These are phyloP conservation scores for Penicillium sp. DNA, from an alignment of 2,329 filamentous ascomycete genomes.

Conservation along the genomic window DNA sequence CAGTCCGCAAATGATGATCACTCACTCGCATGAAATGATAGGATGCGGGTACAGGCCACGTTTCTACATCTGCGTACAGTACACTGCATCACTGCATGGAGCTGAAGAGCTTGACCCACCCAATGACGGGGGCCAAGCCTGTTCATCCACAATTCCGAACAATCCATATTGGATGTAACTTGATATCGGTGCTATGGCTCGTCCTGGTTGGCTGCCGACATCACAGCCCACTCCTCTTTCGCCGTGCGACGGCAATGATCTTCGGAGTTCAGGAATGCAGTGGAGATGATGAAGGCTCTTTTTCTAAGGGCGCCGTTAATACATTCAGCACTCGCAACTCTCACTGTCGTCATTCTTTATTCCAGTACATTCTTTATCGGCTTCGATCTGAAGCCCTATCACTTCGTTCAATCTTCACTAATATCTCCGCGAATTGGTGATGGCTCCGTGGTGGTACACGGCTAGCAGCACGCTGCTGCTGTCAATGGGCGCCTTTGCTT, in stretches of 20 bases:
- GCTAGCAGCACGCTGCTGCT: conserved; percentile 13
- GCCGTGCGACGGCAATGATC: conserved; percentile 12
- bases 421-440: not conserved
- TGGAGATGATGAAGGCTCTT: not conserved
- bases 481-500: conserved; percentile 10
- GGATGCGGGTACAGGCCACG: not conserved
- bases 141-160: conserved; percentile 4
- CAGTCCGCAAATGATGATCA: not conserved
- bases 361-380: not conserved
- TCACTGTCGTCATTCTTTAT: conserved; percentile 12
- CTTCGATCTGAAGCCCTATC: not conserved
- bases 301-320: conserved; percentile 1
- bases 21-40: not conserved
- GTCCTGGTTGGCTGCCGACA: conserved; percentile 9
- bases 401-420: not conserved
- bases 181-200: not conserved
- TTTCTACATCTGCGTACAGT: not conserved
- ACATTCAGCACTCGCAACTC: not conserved
- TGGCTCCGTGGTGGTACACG: conserved; percentile 16
- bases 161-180: not conserved
- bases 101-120: not conserved
- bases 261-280: conserved; percentile 4
- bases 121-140: conserved; percentile 10
- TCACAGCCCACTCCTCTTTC: not conserved
- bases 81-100: not conserved